These are phyloP conservation scores for Cercospora berteroae DNA, from an alignment of 2,329 filamentous ascomycete species.

Conservation along the genomic window DNA sequence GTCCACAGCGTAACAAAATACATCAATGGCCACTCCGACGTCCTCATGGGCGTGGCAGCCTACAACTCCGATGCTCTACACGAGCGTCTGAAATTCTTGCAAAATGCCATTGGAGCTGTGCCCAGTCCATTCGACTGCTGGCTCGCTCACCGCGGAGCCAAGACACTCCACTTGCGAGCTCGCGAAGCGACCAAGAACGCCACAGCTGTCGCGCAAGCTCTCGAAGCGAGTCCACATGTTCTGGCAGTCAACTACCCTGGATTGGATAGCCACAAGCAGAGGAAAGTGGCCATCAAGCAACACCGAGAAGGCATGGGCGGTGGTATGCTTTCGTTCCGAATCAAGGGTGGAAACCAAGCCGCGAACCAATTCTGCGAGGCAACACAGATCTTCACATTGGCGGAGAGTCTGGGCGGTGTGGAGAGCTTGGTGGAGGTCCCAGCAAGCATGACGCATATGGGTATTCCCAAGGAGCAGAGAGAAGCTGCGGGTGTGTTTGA, in stretches of 20 bases:
- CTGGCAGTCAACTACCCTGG: constrained; percentile 94
- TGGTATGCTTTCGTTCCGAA: constrained; percentile 96
- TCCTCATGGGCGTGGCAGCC: constrained; percentile 94
- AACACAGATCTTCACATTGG: constrained; percentile 87
- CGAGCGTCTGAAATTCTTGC: constrained; percentile 78
- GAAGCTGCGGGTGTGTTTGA: constrained; percentile 94
- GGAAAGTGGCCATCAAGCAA: constrained; percentile 80
- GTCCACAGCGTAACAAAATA: constrained; percentile 98
- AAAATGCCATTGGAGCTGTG: constrained; percentile 95
- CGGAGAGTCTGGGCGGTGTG: constrained; percentile 87
- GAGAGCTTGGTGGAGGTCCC: constrained; percentile 91
- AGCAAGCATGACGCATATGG: constrained; percentile 93
- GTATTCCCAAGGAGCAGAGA: constrained; percentile 84
- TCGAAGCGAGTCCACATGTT: constrained; percentile 78
- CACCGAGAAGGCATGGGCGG: constrained; percentile 93
- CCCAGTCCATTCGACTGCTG: constrained; percentile 95
- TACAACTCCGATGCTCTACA: constrained; percentile 84
- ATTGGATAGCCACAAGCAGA: constrained; percentile 80
- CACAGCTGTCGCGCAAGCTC: constrained; percentile 68
- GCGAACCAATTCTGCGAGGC: constrained; percentile 89
- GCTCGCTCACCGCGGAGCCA: constrained; percentile 94
- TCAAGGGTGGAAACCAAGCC: constrained; percentile 78
- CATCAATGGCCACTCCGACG: constrained; percentile 95
- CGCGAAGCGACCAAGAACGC: constrained; percentile 83
- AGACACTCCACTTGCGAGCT: constrained; percentile 91